A percentile compares a stretch with the other conserved stretches of the same genome.
Evolutionary conservation across 768 basidiomycete species (phyloP).

Genomic region (Paxillus involutus): DNA sequence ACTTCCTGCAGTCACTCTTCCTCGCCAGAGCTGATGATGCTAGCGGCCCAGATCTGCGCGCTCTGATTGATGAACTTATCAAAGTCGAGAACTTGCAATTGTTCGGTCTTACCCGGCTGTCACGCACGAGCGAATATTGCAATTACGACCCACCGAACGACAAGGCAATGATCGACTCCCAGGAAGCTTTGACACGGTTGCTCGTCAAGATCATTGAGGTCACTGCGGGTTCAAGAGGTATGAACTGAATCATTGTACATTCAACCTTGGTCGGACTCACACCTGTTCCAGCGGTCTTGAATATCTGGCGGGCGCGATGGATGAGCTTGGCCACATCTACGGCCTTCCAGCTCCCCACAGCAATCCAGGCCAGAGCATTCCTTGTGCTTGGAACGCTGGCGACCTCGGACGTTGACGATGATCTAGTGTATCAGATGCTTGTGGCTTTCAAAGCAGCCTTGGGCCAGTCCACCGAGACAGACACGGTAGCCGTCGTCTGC

Average conservation of each 20-base stretch:
- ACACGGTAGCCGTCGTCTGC: conserved; percentile 73
- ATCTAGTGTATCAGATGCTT: conserved; percentile 90
- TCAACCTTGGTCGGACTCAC: conserved; percentile 5
- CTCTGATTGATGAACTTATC: conserved; percentile 61
- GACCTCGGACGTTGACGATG: conserved; percentile 84
- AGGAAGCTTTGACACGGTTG: conserved; percentile 65
- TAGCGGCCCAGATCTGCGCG: conserved; percentile 55
- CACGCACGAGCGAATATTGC: conserved; percentile 68
- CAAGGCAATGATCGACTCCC: conserved; percentile 55
- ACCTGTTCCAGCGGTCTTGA: conserved; percentile 61
- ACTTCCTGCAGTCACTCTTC: conserved; percentile 77
- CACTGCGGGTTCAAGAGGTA: conserved; percentile 70
- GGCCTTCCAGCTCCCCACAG: conserved; percentile 86
- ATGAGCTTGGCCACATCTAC: conserved; percentile 87
- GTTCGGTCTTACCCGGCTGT: conserved; percentile 71
- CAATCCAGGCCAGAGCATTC: conserved; percentile 87
- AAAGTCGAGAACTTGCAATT: conserved; percentile 56
- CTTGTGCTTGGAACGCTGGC: conserved; percentile 82
- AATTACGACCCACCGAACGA: conserved; percentile 54
- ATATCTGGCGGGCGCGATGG: conserved; percentile 92
- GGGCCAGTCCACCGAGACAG: conserved; percentile 61
- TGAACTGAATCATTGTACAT: conserved; percentile 14
- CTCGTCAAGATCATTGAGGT: conserved; percentile 64
- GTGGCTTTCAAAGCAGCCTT: conserved; percentile 81
- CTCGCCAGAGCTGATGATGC: conserved; percentile 58